phyloP scores from a whole-genome alignment of 805 yeast species.

The Lipomyces orientalis region DNA sequence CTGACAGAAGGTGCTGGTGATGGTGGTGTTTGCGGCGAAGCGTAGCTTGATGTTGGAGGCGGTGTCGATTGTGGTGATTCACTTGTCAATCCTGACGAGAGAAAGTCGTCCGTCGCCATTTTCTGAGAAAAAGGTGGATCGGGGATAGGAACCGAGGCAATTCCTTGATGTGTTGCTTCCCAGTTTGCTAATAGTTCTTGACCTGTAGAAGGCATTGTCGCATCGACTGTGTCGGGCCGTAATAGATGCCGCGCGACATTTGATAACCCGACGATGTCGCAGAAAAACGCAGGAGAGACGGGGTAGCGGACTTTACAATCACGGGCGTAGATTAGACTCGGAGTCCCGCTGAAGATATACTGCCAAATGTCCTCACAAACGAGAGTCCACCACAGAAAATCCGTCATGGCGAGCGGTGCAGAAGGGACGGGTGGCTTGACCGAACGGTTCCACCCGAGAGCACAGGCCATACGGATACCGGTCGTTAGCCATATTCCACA shows the following conservation, averaged over 20 bases:
- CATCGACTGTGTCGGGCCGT: constrained; percentile 22
- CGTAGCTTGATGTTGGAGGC: background rate
- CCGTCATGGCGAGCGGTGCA: constrained; percentile 23
- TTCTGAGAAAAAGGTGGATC: background rate
- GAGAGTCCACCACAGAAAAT: constrained; percentile 26
- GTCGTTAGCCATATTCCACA: constrained; percentile 22
- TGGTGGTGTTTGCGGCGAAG: constrained; percentile 8
- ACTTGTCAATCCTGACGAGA: background rate
- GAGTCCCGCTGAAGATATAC: constrained; percentile 23
- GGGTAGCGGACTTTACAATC: constrained; percentile 22
- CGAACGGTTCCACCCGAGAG: constrained; percentile 24
- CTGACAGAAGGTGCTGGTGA: background rate
- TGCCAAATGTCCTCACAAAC: constrained; percentile 30
- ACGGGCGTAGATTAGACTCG: constrained; percentile 15
- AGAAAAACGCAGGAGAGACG: constrained; percentile 16
- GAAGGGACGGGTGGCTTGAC: constrained; percentile 6
- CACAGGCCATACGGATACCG: constrained; percentile 26
- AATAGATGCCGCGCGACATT: constrained; percentile 15
- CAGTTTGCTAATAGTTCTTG: constrained; percentile 20
- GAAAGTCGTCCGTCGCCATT: background rate
- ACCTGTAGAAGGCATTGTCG: constrained; percentile 2
- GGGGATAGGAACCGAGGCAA: constrained; percentile 2
- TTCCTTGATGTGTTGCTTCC: constrained; percentile 15
- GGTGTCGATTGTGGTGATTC: constrained; percentile 1
- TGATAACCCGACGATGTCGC: constrained; percentile 19